phyloP scores from a whole-genome alignment of 169 alveolate genomes.

The Eimeria tenella region DNA sequence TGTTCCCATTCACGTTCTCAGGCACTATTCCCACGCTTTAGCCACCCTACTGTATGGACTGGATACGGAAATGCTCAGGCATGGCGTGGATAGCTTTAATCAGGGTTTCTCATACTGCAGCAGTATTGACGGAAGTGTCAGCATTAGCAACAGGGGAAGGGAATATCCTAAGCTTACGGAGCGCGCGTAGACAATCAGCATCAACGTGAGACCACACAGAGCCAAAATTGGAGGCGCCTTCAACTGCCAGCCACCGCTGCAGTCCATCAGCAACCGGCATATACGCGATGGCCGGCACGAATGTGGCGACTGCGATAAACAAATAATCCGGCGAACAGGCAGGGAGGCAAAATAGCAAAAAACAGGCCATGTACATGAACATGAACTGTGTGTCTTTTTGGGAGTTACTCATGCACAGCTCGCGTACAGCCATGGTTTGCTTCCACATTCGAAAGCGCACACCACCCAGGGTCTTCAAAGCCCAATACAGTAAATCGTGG shows the following conservation, averaged over 20 bases:
- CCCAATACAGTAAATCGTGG: not conserved
- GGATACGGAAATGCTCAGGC: too few species aligned
- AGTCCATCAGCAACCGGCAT: not conserved
- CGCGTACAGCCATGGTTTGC: not conserved
- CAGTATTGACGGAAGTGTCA: too few species aligned
- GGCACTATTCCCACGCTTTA: too few species aligned
- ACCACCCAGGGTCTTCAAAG: not conserved
- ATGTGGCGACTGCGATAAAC: not conserved
- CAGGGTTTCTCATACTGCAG: too few species aligned
- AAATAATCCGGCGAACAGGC: not conserved
- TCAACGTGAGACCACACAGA: constrained; percentile 3
- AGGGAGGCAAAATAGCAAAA: not conserved
- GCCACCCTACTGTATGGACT: too few species aligned
- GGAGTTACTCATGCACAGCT: too few species aligned
- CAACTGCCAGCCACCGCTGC: not conserved
- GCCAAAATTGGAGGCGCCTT: constrained; percentile 12
- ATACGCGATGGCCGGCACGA: not conserved
- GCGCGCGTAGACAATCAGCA: constrained; percentile 6
- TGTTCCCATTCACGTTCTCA: too few species aligned
- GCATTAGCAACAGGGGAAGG: not conserved
- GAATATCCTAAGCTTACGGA: not conserved
- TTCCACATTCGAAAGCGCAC: not conserved
- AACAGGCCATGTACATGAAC: too few species aligned
- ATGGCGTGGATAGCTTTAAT: too few species aligned
- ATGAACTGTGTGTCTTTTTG: too few species aligned